A percentile compares a stretch with the other conserved stretches of the same genome.
These are phyloP conservation scores for Barnettozyma wickerhamii DNA, from an alignment of 805 yeast species.

Conservation along the genomic window DNA sequence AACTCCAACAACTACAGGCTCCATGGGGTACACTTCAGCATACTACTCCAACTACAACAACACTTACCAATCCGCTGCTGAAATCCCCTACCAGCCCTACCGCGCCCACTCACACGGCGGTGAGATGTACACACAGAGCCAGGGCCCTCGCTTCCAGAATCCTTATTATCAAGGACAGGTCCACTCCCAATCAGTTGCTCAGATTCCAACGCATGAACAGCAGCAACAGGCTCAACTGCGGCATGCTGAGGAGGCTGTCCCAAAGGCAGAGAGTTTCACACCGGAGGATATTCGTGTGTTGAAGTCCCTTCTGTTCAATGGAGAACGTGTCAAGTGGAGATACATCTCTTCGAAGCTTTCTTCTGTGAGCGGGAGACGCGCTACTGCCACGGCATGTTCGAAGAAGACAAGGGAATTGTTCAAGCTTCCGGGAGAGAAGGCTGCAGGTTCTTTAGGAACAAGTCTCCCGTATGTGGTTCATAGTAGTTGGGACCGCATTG, in stretches of 20 bases:
- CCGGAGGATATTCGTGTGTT: conserved; percentile 43
- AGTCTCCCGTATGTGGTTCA: conserved; percentile 50
- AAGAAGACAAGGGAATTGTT: conserved; percentile 51
- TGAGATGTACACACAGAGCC: conserved; percentile 4
- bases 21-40: not conserved
- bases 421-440: conserved; percentile 48
- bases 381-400: conserved; percentile 49
- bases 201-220: not conserved
- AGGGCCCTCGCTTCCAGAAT: not conserved
- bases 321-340: conserved; percentile 58
- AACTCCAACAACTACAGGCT: not conserved
- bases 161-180: not conserved
- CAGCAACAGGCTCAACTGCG: conserved; percentile 3
- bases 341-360: conserved; percentile 43
- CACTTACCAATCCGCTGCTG: not conserved
- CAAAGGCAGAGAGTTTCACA: conserved; percentile 20
- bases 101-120: conserved; percentile 10
- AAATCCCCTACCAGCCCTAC: conserved; percentile 1
- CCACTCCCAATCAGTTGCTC: no score
- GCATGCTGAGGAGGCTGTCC: not conserved
- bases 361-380: conserved; percentile 28
- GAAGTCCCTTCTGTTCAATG: conserved; percentile 42
- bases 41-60: not conserved
- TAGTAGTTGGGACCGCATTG: conserved; percentile 41
- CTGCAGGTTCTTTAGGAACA: conserved; percentile 39